These are phyloP conservation scores for Apodospora peruviana DNA, from an alignment of 495 filamentous ascomycete genomes.

Conservation along the genomic window DNA sequence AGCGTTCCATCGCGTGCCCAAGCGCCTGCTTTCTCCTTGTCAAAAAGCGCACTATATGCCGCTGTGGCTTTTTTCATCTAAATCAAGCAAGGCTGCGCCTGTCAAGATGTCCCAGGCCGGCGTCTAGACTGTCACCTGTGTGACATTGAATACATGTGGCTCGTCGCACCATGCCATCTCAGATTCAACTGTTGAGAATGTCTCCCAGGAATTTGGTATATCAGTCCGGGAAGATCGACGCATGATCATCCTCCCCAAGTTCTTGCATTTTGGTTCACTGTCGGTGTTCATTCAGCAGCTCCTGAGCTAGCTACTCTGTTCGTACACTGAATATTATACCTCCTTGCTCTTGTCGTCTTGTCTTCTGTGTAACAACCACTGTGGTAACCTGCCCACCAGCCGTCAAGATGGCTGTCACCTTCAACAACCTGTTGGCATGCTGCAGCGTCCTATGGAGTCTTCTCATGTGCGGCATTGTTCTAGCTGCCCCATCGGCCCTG, in stretches of 20 bases:
- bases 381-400: neutral
- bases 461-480: slow-evolving; percentile 3
- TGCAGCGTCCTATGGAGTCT: slow-evolving; percentile 12
- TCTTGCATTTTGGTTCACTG: too few relatives aligned
- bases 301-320: too few relatives aligned
- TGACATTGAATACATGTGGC: slow-evolving; percentile 8
- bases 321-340: too few relatives aligned
- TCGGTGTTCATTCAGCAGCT: too few relatives aligned
- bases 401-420: neutral
- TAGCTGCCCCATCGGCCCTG: slow-evolving; percentile 2
- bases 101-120: neutral
- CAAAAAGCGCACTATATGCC: neutral
- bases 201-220: neutral
- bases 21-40: neutral
- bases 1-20: slow-evolving; percentile 5
- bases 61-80: slow-evolving; percentile 1
- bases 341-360: neutral
- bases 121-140: slow-evolving; percentile 1
- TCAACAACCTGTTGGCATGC: slow-evolving; percentile 2
- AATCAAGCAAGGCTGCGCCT: neutral
- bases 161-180: too few relatives aligned
- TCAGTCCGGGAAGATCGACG: neutral
- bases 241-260: too few relatives aligned
- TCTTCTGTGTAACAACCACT: neutral
- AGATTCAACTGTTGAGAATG: too few relatives aligned